Percentiles rank a stretch among this genome's conserved stretches.
phyloP scores from a whole-genome alignment of 2,329 filamentous ascomycete species.

The Aureobasidium sp. region DNA sequence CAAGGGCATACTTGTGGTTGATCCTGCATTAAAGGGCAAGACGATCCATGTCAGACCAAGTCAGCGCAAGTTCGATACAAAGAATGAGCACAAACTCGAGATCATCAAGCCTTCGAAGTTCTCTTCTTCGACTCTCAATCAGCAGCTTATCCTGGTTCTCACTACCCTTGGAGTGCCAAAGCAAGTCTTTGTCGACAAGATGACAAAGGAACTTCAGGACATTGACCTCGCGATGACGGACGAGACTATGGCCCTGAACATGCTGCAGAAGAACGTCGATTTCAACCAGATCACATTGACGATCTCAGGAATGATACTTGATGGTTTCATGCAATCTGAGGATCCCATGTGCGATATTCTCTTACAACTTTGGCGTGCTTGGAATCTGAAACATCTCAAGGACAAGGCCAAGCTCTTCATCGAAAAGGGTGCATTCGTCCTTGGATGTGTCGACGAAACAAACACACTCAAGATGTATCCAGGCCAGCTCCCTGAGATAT shows the following conservation, averaged over 20 bases:
- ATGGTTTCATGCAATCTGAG: constrained; percentile 63
- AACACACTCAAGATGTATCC: constrained; percentile 48
- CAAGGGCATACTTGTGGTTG: constrained; percentile 79
- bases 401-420: constrained; percentile 84
- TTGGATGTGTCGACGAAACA: constrained; percentile 86
- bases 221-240: constrained; percentile 64
- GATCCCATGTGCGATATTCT: constrained; percentile 81
- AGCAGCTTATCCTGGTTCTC: constrained; percentile 82
- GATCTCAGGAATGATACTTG: constrained; percentile 66
- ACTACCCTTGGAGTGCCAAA: constrained; percentile 66
- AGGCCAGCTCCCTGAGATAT: constrained; percentile 69
- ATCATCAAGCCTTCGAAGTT: constrained; percentile 75
- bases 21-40: constrained; percentile 50
- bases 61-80: constrained; percentile 76
- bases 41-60: constrained; percentile 70
- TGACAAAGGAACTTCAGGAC: constrained; percentile 57
- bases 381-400: constrained; percentile 82
- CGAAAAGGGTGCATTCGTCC: constrained; percentile 73
- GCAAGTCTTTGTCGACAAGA: constrained; percentile 56
- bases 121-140: constrained; percentile 72
- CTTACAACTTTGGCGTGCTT: constrained; percentile 76
- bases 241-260: constrained; percentile 52
- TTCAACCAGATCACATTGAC: constrained; percentile 71
- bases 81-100: constrained; percentile 61
- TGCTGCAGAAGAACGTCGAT: constrained; percentile 71